phyloP scores from a whole-genome alignment of 2,329 filamentous ascomycete genomes.

The Trichoderma guizhouense region DNA sequence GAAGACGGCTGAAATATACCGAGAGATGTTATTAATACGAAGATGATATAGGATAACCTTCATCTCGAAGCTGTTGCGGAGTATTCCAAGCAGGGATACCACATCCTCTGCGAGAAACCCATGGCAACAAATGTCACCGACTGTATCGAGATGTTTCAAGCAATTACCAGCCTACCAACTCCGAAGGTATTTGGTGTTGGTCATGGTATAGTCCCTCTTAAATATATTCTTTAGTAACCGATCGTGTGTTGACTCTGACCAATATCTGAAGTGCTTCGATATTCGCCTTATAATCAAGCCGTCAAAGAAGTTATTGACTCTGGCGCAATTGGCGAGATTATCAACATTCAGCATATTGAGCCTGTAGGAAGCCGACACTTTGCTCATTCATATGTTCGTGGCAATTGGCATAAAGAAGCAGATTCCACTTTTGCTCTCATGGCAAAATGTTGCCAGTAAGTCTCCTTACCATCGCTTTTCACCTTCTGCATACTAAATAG shows the following conservation, averaged over 20 bases:
- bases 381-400: background rate
- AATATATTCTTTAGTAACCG: background rate
- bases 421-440: background rate
- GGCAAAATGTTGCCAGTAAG: background rate
- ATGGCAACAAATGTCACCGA: background rate
- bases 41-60: background rate
- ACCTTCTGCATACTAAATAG: background rate
- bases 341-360: background rate
- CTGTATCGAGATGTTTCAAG: background rate
- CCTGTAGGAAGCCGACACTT: background rate
- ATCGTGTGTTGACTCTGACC: background rate
- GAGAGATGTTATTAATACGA: background rate
- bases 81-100: background rate
- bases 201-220: background rate
- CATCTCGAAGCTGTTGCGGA: background rate
- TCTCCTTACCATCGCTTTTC: background rate
- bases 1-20: too few relatives aligned
- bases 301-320: background rate
- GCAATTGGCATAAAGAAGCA: background rate
- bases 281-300: background rate
- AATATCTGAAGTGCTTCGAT: background rate
- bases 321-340: background rate
- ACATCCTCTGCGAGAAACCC: background rate
- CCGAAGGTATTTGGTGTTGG: background rate
- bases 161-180: background rate